phyloP scores from a whole-genome alignment of 2,329 filamentous ascomycete genomes.

The Helicocarpus griseus region DNA sequence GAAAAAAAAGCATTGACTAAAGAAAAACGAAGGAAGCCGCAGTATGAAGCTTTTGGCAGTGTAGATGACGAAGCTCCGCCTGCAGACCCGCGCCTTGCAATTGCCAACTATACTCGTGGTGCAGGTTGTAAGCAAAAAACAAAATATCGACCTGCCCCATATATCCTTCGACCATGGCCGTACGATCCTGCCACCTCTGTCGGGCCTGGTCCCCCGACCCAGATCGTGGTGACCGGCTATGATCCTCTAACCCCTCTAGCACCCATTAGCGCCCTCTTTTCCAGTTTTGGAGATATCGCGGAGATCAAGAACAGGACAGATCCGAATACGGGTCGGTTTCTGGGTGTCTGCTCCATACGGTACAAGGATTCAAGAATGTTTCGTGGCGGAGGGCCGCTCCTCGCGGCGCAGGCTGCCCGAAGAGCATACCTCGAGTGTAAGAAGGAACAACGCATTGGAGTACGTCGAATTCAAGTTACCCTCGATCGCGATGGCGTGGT shows the following conservation, averaged over 20 bases:
- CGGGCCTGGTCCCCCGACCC: constrained; percentile 78
- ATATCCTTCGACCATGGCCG: constrained; percentile 69
- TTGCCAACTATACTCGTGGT: constrained; percentile 52
- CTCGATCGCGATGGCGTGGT: constrained; percentile 81
- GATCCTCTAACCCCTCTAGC: constrained; percentile 77
- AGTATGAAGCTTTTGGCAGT: constrained; percentile 46
- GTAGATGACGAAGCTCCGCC: constrained; percentile 61
- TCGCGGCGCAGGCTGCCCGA: constrained; percentile 71
- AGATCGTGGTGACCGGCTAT: constrained; percentile 92
- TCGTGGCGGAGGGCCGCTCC: constrained; percentile 44
- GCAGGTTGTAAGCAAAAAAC: constrained; percentile 57
- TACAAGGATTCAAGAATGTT: constrained; percentile 62
- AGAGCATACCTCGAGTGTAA: constrained; percentile 63
- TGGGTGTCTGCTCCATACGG: constrained; percentile 85
- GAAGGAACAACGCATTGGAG: constrained; percentile 70
- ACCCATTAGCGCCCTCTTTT: constrained; percentile 66
- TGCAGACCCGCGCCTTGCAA: constrained; percentile 69
- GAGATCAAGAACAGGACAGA: constrained; percentile 92
- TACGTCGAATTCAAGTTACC: constrained; percentile 68
- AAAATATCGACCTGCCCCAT: constrained; percentile 64
- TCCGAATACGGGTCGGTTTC: constrained; percentile 83
- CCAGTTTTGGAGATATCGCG: constrained; percentile 75
- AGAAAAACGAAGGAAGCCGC: constrained; percentile 45
- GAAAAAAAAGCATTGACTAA: constrained; percentile 48
- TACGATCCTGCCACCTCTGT: constrained; percentile 78